phyloP scores from a whole-genome alignment of 441 rosid genomes.

The Dalechampia spathulata region DNA sequence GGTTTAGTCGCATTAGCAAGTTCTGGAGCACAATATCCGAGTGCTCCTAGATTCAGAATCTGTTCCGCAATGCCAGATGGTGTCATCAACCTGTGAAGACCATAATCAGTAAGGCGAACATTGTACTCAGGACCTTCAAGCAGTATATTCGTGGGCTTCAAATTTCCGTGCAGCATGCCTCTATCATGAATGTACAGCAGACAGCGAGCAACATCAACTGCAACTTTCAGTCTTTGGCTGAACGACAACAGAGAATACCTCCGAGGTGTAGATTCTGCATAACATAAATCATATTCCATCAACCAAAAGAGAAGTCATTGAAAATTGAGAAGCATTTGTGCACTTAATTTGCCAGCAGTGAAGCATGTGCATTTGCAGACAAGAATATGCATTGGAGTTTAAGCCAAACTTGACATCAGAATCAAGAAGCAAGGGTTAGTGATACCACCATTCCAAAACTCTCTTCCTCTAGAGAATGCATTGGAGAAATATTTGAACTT shows the following conservation, averaged over 20 bases:
- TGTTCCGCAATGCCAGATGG: constrained; percentile 80
- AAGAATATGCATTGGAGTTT: not conserved
- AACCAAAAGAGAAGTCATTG: not conserved
- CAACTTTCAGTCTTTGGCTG: constrained; percentile 71
- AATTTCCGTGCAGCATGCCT: constrained; percentile 75
- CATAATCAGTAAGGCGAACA: constrained; percentile 57
- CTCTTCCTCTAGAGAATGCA: too few species aligned
- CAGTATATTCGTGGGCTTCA: constrained; percentile 85
- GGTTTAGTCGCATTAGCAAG: constrained; percentile 61
- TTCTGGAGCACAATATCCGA: constrained; percentile 89
- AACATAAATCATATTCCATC: constrained; percentile 9
- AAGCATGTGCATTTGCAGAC: not conserved
- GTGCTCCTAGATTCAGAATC: constrained; percentile 81
- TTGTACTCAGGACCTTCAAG: constrained; percentile 45
- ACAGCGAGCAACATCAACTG: constrained; percentile 69
- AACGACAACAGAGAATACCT: constrained; percentile 70
- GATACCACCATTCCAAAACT: too few species aligned
- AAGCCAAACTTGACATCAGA: too few species aligned
- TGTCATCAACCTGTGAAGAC: constrained; percentile 86
- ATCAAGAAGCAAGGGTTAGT: too few species aligned
- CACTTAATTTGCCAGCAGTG: constrained; percentile 2
- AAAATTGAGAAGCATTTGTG: not conserved
- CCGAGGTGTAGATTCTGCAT: constrained; percentile 85
- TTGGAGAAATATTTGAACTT: too few species aligned
- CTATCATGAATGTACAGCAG: constrained; percentile 75